Evolutionary conservation across 2,329 filamentous ascomycete genomes (phyloP).

Genomic region (Neofusicoccum sp.): DNA sequence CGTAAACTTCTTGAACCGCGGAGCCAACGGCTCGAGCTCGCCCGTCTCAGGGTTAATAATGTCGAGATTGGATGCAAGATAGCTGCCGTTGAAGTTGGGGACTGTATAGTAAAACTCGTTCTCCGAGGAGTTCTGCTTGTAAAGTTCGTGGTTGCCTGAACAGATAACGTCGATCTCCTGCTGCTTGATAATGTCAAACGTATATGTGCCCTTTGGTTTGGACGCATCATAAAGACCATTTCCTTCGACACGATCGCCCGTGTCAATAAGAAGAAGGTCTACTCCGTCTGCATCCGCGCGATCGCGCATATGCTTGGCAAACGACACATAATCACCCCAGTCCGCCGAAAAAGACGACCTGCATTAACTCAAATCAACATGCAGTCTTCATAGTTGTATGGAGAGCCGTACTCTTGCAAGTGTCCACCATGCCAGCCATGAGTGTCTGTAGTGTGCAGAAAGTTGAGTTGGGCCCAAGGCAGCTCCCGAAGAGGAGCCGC

Average conservation of each 20-base stretch:
- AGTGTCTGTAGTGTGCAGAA: conserved; percentile 86
- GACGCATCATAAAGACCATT: conserved; percentile 94
- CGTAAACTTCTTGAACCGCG: conserved; percentile 81
- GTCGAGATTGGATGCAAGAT: conserved; percentile 90
- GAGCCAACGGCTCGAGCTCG: conserved; percentile 71
- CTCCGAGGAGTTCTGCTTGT: conserved; percentile 73
- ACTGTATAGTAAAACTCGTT: conserved; percentile 78
- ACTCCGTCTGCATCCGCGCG: conserved; percentile 74
- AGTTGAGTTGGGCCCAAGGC: conserved; percentile 92
- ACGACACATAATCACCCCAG: conserved; percentile 97
- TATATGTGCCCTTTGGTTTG: conserved; percentile 80
- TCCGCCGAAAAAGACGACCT: conserved; percentile 90
- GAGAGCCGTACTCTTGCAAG: conserved; percentile 69
- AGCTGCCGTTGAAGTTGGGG: conserved; percentile 75
- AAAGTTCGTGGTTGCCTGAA: conserved; percentile 93
- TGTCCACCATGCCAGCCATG: conserved; percentile 97
- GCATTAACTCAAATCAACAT: conserved; percentile 21
- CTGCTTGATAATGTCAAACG: conserved; percentile 80
- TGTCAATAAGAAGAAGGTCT: conserved; percentile 92
- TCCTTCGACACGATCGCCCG: conserved; percentile 88
- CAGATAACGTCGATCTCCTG: conserved; percentile 82
- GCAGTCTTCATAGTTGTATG: background rate
- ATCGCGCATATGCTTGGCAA: conserved; percentile 76
- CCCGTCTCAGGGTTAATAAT: conserved; percentile 73
- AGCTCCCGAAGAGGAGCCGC: conserved; percentile 79